Base-by-base conservation (phyloP, 2,329 filamentous ascomycete species). In the Fusarium denticulatum region DNA sequence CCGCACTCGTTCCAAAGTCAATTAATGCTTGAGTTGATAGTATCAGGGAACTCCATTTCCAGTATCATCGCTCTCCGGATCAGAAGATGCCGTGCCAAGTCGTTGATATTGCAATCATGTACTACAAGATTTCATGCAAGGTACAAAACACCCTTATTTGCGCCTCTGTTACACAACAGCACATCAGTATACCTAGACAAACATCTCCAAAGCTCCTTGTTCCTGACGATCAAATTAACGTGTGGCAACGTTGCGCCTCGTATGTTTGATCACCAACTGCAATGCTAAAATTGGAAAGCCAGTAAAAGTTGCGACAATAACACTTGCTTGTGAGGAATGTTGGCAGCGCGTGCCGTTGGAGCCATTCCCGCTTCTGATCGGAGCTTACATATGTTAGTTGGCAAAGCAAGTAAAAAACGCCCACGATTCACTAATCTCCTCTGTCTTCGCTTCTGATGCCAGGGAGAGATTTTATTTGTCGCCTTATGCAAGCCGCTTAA, bases 221-320 rank as follows among this genome's bases (percentile, higher is more conserved):
- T n/a, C 71, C 71, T 73, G 71, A 37, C 58, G 67, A 74, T 73
- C 67, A 37, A 16, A 49, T 20, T 53, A 26, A 60, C 26, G 63
- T 45, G 49, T 56, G 63, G 42, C 28, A 26, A 42, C 42, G 26
- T 26, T 39, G 28, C 40, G 40, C 45, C 57, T 64, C 47, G 52
- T 28, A 47, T 47, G 56, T 47, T 57, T 39, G 34, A 56, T 36
- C 30, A 32, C 28, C 47, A 34, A 37, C 39, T 60, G 30, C 22
- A 40, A 55, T 45, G 12, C 58, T 40, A 42, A 55, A 39, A 42
- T 40, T 52, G 34, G 16, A 26, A 56, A 63, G n/a, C 26, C 43
- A 60, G 45, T 22, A 13, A 12, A 18, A 12, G 49, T 22, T 65
- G 40, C 10, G 28, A 22, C 59, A 66, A 64, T 15, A 56, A 64